Percentiles rank a stretch among this genome's conserved stretches.
Evolutionary conservation across 192 early-diverging fungal species (phyloP).

Genomic region (Pilobolus umbonatus): DNA sequence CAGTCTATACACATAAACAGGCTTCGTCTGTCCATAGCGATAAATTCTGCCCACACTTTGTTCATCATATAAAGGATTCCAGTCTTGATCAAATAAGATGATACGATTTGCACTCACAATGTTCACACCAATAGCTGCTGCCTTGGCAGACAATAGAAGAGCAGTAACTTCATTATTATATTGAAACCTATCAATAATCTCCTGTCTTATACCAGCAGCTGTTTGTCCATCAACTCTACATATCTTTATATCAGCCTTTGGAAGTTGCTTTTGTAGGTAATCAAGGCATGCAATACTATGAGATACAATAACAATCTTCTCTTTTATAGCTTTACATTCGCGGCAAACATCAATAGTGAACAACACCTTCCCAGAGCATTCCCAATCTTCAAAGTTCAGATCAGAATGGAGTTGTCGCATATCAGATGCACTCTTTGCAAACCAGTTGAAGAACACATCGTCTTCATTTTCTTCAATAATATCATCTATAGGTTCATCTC

Average conservation of each 20-base stretch:
- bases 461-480: background rate
- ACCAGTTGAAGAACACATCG: too few species aligned
- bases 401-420: too few species aligned
- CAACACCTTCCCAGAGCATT: slow-evolving; percentile 44
- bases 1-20: slow-evolving; percentile 66
- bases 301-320: slow-evolving; percentile 74
- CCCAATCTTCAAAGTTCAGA: slow-evolving; percentile 27
- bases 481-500: background rate
- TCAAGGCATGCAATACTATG: slow-evolving; percentile 61
- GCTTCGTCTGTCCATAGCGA: slow-evolving; percentile 65
- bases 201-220: slow-evolving; percentile 39
- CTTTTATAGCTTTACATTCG: slow-evolving; percentile 37
- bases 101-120: slow-evolving; percentile 68
- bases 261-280: background rate
- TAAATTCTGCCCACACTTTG: slow-evolving; percentile 69
- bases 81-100: slow-evolving; percentile 68
- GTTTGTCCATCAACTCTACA: slow-evolving; percentile 53
- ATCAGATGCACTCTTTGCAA: too few species aligned
- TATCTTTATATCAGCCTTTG: background rate
- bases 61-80: slow-evolving; percentile 76
- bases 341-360: slow-evolving; percentile 56
- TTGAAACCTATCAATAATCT: slow-evolving; percentile 63
- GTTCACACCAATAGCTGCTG: slow-evolving; percentile 58
- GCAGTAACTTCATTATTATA: slow-evolving; percentile 24
- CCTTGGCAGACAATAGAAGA: slow-evolving; percentile 59